A percentile compares a stretch with the other conserved stretches of the same genome.
Evolutionary conservation across 2,329 filamentous ascomycete species (phyloP).

Genomic region (Pyricularia grisea): DNA sequence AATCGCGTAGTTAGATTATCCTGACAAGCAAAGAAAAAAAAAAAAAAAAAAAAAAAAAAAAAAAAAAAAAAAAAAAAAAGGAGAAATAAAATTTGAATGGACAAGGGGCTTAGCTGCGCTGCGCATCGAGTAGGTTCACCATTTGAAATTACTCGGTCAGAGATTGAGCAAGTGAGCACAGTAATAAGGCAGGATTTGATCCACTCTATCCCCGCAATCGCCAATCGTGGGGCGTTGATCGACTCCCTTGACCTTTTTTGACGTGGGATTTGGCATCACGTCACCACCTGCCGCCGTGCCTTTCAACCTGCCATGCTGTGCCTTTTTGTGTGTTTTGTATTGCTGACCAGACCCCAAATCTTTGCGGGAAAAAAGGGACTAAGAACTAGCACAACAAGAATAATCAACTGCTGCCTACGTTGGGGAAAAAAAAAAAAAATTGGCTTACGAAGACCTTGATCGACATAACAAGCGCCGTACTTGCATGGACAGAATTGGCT

Average conservation of each 20-base stretch:
- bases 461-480: neutral
- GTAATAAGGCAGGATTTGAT: neutral
- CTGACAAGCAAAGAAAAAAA: neutral
- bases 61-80: too few species aligned
- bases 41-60: too few species aligned
- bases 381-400: neutral
- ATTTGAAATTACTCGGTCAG: neutral
- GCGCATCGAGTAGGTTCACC: too few species aligned
- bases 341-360: neutral
- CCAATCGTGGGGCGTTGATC: neutral
- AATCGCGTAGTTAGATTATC: neutral
- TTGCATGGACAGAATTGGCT: neutral
- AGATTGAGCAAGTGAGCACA: neutral
- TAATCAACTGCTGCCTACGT: too few species aligned
- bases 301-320: neutral
- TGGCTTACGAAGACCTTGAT: neutral
- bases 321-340: neutral
- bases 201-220: neutral
- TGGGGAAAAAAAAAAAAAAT: too few species aligned
- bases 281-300: neutral
- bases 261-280: neutral
- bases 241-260: neutral
- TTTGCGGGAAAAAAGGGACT: neutral
- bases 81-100: neutral
- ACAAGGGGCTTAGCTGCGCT: too few species aligned